A percentile compares a stretch with the other conserved stretches of the same genome.
These are phyloP conservation scores for Tetrapisispora iriomotensis DNA, from an alignment of 805 yeast species.

Conservation along the genomic window DNA sequence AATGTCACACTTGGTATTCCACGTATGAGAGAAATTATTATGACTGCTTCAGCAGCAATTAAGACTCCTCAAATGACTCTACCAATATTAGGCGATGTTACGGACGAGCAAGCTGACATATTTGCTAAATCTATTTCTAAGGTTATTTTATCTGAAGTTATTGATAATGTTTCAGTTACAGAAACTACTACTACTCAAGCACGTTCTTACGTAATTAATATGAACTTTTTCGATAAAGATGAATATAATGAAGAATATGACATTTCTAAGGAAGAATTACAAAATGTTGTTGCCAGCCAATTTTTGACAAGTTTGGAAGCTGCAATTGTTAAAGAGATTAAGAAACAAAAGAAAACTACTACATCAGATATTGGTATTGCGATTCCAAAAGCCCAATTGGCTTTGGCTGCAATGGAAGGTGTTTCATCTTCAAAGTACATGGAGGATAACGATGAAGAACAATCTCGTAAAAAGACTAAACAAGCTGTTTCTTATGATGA, in stretches of 20 bases:
- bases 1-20: constrained; percentile 99
- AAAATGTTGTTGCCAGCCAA: constrained; percentile 48
- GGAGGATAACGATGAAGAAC: constrained; percentile 47
- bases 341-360: constrained; percentile 58
- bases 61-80: constrained; percentile 98
- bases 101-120: constrained; percentile 79
- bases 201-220: constrained; percentile 65
- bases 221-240: constrained; percentile 61
- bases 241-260: constrained; percentile 88
- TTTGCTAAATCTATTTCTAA: constrained; percentile 86
- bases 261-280: constrained; percentile 70
- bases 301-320: constrained; percentile 66
- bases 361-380: constrained; percentile 64
- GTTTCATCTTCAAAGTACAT: constrained; percentile 29
- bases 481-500: constrained; percentile 90
- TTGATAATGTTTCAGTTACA: constrained; percentile 73
- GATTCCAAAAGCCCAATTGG: constrained; percentile 46
- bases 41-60: constrained; percentile 94
- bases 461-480: constrained; percentile 51
- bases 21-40: constrained; percentile 98
- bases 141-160: constrained; percentile 78
- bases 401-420: constrained; percentile 31
- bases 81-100: constrained; percentile 71
- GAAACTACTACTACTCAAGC: constrained; percentile 60
- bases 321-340: constrained; percentile 69